Conservation (phyloP, 106 monocot species). For the Cymbidium sinense region DNA sequence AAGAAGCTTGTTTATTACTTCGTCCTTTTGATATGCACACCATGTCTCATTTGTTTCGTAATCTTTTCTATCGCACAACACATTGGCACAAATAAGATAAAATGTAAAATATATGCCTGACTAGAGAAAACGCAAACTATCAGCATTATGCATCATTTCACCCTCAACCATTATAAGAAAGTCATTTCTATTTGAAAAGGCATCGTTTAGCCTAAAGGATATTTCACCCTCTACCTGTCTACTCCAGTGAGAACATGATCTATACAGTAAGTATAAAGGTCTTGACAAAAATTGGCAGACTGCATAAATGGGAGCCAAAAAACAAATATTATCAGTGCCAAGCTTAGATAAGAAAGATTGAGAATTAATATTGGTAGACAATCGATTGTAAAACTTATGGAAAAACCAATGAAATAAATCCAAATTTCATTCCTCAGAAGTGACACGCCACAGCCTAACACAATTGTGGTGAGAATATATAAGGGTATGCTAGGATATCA, state of each 20-base stretch:
- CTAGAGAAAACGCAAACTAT: neutral
- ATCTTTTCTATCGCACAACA: neutral
- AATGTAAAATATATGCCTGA: neutral
- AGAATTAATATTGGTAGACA: too few species aligned
- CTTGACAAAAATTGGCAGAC: too few species aligned
- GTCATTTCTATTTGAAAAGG: too few species aligned
- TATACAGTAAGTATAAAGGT: too few species aligned
- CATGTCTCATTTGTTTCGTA: neutral
- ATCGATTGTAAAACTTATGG: neutral
- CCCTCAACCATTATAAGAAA: too few species aligned
- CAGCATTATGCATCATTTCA: neutral
- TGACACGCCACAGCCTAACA: neutral
- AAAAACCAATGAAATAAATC: neutral
- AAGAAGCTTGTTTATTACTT: neutral
- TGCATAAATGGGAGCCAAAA: too few species aligned
- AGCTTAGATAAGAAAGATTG: too few species aligned
- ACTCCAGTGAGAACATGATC: too few species aligned
- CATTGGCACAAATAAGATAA: neutral
- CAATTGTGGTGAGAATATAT: neutral
- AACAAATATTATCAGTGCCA: too few species aligned
- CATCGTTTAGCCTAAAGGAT: too few species aligned
- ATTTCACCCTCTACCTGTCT: too few species aligned
- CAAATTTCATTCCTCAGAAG: neutral
- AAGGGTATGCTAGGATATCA: neutral
- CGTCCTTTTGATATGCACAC: neutral